Base-by-base conservation (phyloP, 306 rosid genomes). In the Abrus precatorius region DNA sequence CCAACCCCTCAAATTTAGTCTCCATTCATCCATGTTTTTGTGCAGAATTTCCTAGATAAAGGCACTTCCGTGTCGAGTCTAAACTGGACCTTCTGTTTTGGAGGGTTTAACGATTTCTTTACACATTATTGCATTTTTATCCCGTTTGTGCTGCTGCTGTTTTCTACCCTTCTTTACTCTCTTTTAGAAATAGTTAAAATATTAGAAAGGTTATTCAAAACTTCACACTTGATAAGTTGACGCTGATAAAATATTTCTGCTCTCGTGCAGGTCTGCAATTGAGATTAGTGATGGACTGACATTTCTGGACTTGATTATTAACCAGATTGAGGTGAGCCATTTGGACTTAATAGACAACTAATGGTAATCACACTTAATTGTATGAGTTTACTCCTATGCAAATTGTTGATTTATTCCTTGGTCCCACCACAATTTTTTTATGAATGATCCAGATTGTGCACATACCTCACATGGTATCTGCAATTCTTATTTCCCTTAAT, bases 321-420 rank as follows among this genome's bases (percentile, higher is more conserved):
- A 84, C 59, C 95, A 88, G 83, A 89, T 93, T 77, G 86, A 89
- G 95, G 97, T 91, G 54, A 79, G 75, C 40, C 43, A 55, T 74
- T 36, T 27, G 52, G 49, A 14, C 67, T 55, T 68, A 44, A 43
- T 14, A 13, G 67, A 9, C 6, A 1, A 38, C 41, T 78, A 61
- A 64, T 72, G 76, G 32, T 63, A 27, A 50, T 76, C 36, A 57
- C 5, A 6, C 60, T 14, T 53, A 56, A 34, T 61, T 52, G 9
- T 14, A 77, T 47, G 57, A 29, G 13, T 48, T 13, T 49, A 34
- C 10, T 49, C 69, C 69, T 4, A 1, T 80, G 67, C 66, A 50
- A 72, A 45, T 33, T 64, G 44, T 65, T 67, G 45, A 55, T n/a
- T 49, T 29, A 59, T 57, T 48, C 56, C 34, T 68, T 75, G 36